phyloP scores from a whole-genome alignment of 2,329 filamentous ascomycete species.

The Colletotrichum gloeosporioides region DNA sequence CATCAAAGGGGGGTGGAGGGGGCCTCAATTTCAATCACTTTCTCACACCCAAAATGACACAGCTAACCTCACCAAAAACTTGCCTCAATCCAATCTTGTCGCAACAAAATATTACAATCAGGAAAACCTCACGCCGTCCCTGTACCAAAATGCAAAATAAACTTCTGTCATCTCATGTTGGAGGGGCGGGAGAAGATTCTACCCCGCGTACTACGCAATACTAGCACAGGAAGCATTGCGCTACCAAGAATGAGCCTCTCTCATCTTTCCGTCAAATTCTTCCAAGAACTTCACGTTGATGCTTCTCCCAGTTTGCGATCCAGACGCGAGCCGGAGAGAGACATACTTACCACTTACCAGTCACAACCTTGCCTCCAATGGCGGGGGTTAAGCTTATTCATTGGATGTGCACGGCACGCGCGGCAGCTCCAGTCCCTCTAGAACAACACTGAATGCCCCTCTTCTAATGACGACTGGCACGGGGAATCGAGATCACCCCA shows the following conservation, averaged over 20 bases:
- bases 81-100: too few species aligned
- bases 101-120: not conserved
- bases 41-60: not conserved
- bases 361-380: not conserved
- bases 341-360: not conserved
- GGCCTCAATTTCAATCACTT: not conserved
- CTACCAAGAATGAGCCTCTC: not conserved
- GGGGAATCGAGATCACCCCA: not conserved
- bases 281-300: not conserved
- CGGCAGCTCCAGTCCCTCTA: not conserved
- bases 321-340: not conserved
- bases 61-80: not conserved
- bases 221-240: not conserved
- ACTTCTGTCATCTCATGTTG: conserved; percentile 10
- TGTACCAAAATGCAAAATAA: not conserved
- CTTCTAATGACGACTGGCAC: not conserved
- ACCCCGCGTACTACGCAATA: not conserved
- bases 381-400: not conserved
- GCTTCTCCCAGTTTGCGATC: not conserved
- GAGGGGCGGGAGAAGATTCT: not conserved
- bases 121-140: not conserved
- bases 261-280: not conserved
- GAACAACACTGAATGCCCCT: not conserved
- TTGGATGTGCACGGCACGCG: not conserved
- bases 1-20: not conserved